Evolutionary conservation across 2,329 filamentous ascomycete species (phyloP).

Genomic region (Thielaviopsis cerberus): DNA sequence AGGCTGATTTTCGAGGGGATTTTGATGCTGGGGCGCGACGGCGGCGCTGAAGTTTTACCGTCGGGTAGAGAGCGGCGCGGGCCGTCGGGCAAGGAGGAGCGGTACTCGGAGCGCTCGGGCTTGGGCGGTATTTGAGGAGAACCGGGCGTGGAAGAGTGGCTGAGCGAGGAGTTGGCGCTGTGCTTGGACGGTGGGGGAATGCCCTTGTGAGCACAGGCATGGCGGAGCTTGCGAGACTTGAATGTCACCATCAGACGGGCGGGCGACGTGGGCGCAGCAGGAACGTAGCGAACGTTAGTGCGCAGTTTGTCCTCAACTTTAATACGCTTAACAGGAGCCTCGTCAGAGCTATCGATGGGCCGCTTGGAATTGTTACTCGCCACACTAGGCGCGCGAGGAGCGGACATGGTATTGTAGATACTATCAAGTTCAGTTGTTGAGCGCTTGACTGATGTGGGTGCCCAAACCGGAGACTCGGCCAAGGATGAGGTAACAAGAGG

Average conservation of each 20-base stretch:
- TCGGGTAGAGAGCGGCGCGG: conserved; percentile 6
- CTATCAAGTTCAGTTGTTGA: conserved; percentile 2
- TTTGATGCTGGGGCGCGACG: conserved; percentile 3
- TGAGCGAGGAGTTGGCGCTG: neutral
- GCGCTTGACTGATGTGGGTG: neutral
- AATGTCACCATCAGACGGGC: conserved; percentile 6
- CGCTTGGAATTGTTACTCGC: conserved; percentile 5
- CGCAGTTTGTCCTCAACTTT: conserved; percentile 7
- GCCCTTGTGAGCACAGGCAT: conserved; percentile 9
- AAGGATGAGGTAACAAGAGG: neutral
- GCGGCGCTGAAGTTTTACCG: neutral
- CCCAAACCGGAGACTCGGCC: neutral
- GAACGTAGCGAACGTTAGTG: neutral
- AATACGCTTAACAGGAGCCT: conserved; percentile 4
- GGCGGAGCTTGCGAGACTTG: conserved; percentile 7
- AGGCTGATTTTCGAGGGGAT: conserved; percentile 9
- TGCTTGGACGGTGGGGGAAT: conserved; percentile 4
- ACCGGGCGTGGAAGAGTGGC: conserved; percentile 2
- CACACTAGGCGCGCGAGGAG: neutral
- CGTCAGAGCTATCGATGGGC: conserved; percentile 2
- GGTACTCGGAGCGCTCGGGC: conserved; percentile 9
- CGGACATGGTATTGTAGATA: neutral
- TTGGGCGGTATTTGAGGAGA: conserved; percentile 5
- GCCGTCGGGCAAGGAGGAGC: conserved; percentile 5
- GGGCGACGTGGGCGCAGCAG: neutral